Percentiles rank a stretch among this genome's conserved stretches.
Conservation (phyloP, 371 early-diverging fungal genomes). For the Mucor velutinosus region DNA sequence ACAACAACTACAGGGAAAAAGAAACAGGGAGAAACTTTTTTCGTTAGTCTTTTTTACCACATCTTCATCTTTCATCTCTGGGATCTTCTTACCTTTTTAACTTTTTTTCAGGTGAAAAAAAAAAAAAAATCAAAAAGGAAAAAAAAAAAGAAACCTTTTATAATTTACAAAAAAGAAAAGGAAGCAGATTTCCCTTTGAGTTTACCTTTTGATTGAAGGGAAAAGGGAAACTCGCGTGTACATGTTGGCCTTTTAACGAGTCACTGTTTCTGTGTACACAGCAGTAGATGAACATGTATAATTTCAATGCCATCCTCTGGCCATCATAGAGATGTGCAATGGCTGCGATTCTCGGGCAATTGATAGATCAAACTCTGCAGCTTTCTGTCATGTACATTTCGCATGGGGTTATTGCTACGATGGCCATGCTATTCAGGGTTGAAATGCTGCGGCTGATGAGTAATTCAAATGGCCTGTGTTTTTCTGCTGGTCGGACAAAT, state of each 20-base stretch:
- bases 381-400: neutral
- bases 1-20: conserved; percentile 1
- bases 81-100: neutral
- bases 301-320: neutral
- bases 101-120: neutral
- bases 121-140: conserved; percentile 2
- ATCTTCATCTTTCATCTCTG: neutral
- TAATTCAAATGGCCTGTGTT: neutral
- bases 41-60: neutral
- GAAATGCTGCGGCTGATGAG: neutral
- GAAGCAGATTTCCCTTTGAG: neutral
- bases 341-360: neutral
- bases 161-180: neutral
- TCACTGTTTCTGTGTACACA: neutral
- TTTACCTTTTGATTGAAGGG: neutral
- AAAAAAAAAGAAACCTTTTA: conserved; percentile 1
- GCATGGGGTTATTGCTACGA: neutral
- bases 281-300: neutral
- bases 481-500: neutral
- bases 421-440: neutral
- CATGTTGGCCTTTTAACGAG: neutral
- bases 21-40: conserved; percentile 4
- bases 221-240: neutral
- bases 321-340: neutral
- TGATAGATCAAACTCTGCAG: neutral